Evolutionary conservation across 1,284 basidiomycete genomes (phyloP).

Genomic region (Puccinia coronata): DNA sequence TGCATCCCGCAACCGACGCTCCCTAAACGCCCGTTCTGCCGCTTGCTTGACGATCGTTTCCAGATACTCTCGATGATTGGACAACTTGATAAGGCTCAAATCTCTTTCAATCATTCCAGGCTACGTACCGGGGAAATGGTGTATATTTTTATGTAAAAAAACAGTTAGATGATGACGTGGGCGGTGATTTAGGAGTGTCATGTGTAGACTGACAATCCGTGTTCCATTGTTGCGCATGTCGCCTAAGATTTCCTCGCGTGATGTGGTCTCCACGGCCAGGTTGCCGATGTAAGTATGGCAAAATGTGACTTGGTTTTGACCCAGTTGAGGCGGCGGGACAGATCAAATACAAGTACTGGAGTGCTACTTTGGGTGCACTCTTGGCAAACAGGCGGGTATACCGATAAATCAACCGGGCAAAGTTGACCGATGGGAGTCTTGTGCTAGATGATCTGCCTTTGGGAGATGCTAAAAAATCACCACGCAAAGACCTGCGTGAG

Average conservation of each 20-base stretch:
- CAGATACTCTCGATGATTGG: conserved; percentile 73
- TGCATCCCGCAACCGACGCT: conserved; percentile 76
- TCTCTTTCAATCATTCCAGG: conserved; percentile 84
- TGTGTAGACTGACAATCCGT: conserved; percentile 69
- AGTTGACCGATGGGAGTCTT: conserved; percentile 64
- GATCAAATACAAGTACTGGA: conserved; percentile 93
- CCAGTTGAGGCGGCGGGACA: conserved; percentile 65
- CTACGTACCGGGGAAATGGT: conserved; percentile 60
- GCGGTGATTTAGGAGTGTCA: no score
- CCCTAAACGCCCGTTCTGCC: conserved; percentile 71
- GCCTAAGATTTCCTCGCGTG: conserved; percentile 82
- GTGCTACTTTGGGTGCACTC: conserved; percentile 85
- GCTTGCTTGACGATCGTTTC: conserved; percentile 79
- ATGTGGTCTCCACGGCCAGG: conserved; percentile 81
- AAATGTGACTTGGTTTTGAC: conserved; percentile 77
- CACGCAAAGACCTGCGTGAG: conserved; percentile 3
- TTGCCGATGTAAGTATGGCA: conserved; percentile 85
- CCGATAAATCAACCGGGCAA: conserved; percentile 84
- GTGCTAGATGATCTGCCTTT: conserved; percentile 68
- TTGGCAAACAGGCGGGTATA: conserved; percentile 89
- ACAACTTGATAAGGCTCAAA: conserved; percentile 73
- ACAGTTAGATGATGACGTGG: background rate
- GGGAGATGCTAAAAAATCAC: conserved; percentile 41
- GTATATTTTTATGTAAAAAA: background rate
- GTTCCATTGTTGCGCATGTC: conserved; percentile 85